phyloP scores from a whole-genome alignment of 176 grass and related monocot genomes.

The Puya raimondii region DNA sequence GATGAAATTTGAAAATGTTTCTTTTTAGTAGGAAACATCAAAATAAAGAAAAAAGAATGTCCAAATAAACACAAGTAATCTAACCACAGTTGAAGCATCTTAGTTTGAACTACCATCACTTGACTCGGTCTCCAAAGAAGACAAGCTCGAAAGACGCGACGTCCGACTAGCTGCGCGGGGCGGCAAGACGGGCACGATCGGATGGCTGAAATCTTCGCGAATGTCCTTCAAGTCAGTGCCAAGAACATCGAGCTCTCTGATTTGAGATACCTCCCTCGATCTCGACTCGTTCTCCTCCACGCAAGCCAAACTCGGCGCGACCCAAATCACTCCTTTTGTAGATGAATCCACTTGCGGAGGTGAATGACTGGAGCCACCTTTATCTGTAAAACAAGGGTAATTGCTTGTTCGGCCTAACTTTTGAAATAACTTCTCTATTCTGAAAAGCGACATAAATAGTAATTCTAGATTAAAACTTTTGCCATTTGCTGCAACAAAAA shows the following conservation, averaged over 20 bases:
- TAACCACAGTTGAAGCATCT: background rate
- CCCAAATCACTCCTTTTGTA: conserved; percentile 7
- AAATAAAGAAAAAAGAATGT: too few relatives aligned
- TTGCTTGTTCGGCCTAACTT: too few relatives aligned
- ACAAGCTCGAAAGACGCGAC: background rate
- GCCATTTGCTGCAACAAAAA: too few relatives aligned
- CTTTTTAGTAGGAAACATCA: too few relatives aligned
- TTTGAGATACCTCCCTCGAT: conserved; percentile 19
- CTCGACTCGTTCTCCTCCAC: conserved; percentile 18
- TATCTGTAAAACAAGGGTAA: too few relatives aligned
- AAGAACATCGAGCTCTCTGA: conserved; percentile 16
- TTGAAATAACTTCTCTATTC: background rate
- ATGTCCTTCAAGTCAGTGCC: conserved; percentile 2
- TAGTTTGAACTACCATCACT: conserved; percentile 10
- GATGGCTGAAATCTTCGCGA: background rate
- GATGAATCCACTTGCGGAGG: background rate
- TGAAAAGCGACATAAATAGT: too few relatives aligned
- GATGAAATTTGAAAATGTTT: too few relatives aligned
- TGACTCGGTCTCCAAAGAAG: conserved; percentile 5
- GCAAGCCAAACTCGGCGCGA: conserved; percentile 25
- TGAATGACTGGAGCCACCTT: conserved; percentile 9
- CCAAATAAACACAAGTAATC: too few relatives aligned
- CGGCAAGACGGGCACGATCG: background rate
- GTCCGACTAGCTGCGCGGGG: background rate
- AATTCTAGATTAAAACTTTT: too few relatives aligned